Conservation (phyloP, 306 rosid species). For the Hippophae tibetana region DNA sequence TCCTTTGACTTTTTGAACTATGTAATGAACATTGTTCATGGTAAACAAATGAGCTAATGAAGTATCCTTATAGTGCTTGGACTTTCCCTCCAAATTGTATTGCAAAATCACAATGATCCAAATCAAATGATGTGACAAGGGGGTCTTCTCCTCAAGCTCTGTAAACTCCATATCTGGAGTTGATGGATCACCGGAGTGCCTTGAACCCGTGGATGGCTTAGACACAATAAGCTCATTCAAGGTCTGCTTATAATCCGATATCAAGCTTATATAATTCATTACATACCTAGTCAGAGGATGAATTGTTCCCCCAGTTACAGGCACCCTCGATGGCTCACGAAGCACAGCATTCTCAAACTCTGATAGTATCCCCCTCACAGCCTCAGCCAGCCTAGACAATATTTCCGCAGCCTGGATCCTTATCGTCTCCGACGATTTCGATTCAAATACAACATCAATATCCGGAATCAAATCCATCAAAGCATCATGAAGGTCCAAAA, state of each 20-base stretch:
- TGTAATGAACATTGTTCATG: conserved; percentile 98
- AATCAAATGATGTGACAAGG: conserved; percentile 85
- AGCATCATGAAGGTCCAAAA: conserved; percentile 82
- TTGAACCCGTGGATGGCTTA: conserved; percentile 74
- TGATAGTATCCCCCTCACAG: conserved; percentile 82
- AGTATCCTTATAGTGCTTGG: conserved; percentile 77
- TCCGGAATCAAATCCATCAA: conserved; percentile 80
- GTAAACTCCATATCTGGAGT: conserved; percentile 86
- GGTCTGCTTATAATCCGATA: conserved; percentile 78
- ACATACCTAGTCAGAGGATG: conserved; percentile 97
- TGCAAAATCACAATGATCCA: conserved; percentile 92
- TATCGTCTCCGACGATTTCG: conserved; percentile 74
- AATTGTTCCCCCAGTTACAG: conserved; percentile 94
- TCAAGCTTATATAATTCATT: conserved; percentile 88
- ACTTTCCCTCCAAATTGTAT: conserved; percentile 84
- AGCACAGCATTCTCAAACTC: conserved; percentile 94
- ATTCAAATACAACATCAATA: conserved; percentile 74
- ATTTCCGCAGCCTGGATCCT: conserved; percentile 91
- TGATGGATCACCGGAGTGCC: conserved; percentile 67
- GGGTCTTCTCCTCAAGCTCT: conserved; percentile 70
- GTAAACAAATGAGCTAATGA: conserved; percentile 69
- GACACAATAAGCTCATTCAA: conserved; percentile 83
- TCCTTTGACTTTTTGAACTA: conserved; percentile 85
- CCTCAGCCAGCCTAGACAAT: conserved; percentile 81
- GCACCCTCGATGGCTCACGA: conserved; percentile 74